These are phyloP conservation scores for Colletotrichum caudatum DNA, from an alignment of 2,329 filamentous ascomycete genomes.

Conservation along the genomic window DNA sequence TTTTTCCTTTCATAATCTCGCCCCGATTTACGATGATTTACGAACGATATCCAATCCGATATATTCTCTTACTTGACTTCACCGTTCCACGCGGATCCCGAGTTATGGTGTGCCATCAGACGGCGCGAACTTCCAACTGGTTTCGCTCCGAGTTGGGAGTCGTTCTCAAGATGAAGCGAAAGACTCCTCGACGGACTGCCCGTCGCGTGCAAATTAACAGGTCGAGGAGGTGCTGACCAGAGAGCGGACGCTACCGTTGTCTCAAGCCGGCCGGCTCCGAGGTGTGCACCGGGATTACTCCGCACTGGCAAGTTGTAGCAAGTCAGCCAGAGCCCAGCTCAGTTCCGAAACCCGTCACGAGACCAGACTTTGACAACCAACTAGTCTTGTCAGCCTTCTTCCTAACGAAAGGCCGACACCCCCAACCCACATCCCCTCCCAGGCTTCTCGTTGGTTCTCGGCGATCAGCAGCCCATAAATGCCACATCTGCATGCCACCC, in stretches of 20 bases:
- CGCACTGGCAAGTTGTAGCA: background rate
- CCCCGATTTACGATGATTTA: background rate
- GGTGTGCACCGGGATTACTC: background rate
- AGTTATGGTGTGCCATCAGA: background rate
- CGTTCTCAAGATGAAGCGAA: background rate
- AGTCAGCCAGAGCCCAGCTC: background rate
- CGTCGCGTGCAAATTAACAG: background rate
- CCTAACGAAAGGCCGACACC: background rate
- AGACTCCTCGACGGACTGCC: background rate
- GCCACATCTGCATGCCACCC: background rate
- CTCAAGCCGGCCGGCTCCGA: background rate
- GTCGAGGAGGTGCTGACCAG: background rate
- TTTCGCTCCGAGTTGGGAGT: background rate
- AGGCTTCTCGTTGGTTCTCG: background rate
- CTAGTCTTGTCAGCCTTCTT: conserved; percentile 1
- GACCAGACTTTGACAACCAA: conserved; percentile 10
- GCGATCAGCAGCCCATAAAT: conserved; percentile 21
- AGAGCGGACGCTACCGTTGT: background rate
- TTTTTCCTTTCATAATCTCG: background rate
- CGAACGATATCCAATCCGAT: conserved; percentile 11
- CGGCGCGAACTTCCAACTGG: background rate
- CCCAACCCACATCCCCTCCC: background rate
- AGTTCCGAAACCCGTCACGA: conserved; percentile 15
- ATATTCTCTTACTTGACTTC: background rate
- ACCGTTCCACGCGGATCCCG: background rate